Evolutionary conservation across 2,329 filamentous ascomycete genomes (phyloP).

Genomic region (Aspergillus sp.): DNA sequence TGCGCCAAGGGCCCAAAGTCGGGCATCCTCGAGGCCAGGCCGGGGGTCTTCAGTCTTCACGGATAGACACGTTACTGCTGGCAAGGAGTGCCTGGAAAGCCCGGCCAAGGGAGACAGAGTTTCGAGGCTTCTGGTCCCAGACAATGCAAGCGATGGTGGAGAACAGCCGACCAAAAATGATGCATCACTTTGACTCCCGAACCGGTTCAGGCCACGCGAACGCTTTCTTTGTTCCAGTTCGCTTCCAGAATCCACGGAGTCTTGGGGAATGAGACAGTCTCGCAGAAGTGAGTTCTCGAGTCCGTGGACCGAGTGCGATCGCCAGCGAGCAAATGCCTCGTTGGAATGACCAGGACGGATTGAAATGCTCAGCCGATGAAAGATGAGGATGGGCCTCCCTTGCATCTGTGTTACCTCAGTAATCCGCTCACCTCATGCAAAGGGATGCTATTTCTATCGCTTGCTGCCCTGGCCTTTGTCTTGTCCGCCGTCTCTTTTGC

Average conservation of each 20-base stretch:
- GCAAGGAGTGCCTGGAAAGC: not conserved
- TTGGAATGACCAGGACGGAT: not conserved
- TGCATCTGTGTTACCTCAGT: constrained; percentile 1
- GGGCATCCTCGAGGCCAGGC: not conserved
- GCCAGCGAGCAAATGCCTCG: not conserved
- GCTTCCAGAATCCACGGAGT: not conserved
- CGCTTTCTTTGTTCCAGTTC: not conserved
- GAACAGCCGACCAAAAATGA: not conserved
- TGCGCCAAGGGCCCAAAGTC: not conserved
- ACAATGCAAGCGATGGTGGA: not conserved
- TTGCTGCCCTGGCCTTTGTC: not conserved
- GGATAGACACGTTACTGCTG: not conserved
- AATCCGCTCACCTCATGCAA: not conserved
- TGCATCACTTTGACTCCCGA: not conserved
- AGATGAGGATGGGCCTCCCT: constrained; percentile 1
- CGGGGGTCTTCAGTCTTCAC: not conserved
- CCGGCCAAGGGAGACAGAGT: not conserved
- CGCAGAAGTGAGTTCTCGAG: not conserved
- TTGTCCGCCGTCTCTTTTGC: too few relatives aligned
- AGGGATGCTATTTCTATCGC: not conserved
- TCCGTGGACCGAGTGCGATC: not conserved
- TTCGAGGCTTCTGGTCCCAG: too few relatives aligned
- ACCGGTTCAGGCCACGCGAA: not conserved
- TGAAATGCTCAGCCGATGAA: not conserved
- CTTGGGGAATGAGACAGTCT: too few relatives aligned